Percentiles rank a stretch among this genome's conserved stretches.
Evolutionary conservation across 768 basidiomycete species (phyloP).

Genomic region (Tulasnella sp.): DNA sequence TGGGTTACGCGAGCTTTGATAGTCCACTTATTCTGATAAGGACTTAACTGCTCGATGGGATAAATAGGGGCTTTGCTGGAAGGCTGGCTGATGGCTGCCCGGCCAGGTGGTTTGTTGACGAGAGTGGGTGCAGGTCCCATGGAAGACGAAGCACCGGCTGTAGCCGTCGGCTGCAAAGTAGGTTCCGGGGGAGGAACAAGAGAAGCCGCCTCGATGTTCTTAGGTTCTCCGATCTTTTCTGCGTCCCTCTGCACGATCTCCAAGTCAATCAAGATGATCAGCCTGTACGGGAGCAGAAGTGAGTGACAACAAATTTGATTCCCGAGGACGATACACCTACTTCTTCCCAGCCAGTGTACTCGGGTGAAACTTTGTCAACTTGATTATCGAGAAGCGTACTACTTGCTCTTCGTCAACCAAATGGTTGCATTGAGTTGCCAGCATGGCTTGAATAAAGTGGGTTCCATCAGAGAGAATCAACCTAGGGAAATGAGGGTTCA

Average conservation of each 20-base stretch:
- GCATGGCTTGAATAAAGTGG: conserved; percentile 84
- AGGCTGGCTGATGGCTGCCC: not conserved
- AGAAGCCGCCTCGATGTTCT: conserved; percentile 24
- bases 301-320: not conserved
- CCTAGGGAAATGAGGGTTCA: conserved; percentile 28
- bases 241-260: conserved; percentile 40
- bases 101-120: conserved; percentile 14
- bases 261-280: conserved; percentile 69
- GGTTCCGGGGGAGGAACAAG: conserved; percentile 20
- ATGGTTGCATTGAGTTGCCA: conserved; percentile 80
- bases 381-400: conserved; percentile 53
- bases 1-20: conserved; percentile 89
- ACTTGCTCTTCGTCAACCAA: conserved; percentile 55
- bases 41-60: conserved; percentile 90
- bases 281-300: conserved; percentile 31
- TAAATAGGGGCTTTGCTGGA: conserved; percentile 29
- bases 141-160: conserved; percentile 22
- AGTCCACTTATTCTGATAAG: conserved; percentile 98
- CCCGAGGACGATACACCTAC: conserved; percentile 34
- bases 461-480: conserved; percentile 86
- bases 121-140: conserved; percentile 22
- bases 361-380: conserved; percentile 64
- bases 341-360: conserved; percentile 76
- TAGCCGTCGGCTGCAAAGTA: conserved; percentile 24
- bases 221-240: conserved; percentile 68